Evolutionary conservation across 2,329 filamentous ascomycete genomes (phyloP).

Genomic region (Colletotrichum endophyticum): DNA sequence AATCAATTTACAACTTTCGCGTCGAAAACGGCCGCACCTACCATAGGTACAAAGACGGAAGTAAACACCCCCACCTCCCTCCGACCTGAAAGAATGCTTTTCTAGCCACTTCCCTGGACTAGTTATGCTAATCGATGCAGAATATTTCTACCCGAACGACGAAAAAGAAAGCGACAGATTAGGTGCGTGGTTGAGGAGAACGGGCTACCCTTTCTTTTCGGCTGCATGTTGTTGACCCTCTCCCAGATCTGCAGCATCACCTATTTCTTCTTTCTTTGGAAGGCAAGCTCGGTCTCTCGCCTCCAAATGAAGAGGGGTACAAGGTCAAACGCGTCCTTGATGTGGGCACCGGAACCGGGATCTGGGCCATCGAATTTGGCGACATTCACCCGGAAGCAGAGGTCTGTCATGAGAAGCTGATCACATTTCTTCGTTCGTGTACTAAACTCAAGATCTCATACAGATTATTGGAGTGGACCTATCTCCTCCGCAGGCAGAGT

Average conservation of each 20-base stretch:
- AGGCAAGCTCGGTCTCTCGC: neutral
- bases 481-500: neutral
- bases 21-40: neutral
- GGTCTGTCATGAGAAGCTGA: neutral
- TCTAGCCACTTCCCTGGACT: neutral
- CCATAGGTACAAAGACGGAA: neutral
- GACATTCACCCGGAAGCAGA: neutral
- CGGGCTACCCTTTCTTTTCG: neutral
- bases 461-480: neutral
- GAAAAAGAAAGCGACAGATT: neutral
- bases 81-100: too few relatives aligned
- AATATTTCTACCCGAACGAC: neutral
- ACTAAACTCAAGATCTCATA: neutral
- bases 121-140: neutral
- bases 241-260: neutral
- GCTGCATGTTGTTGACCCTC: neutral
- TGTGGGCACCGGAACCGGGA: neutral
- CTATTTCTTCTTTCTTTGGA: neutral
- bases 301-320: neutral
- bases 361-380: neutral
- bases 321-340: neutral
- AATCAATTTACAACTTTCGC: neutral
- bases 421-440: rapidly evolving
- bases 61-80: neutral
- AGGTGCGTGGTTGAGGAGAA: neutral